Evolutionary conservation across 106 monocot species (phyloP).

Genomic region (Gastrodia elata): DNA sequence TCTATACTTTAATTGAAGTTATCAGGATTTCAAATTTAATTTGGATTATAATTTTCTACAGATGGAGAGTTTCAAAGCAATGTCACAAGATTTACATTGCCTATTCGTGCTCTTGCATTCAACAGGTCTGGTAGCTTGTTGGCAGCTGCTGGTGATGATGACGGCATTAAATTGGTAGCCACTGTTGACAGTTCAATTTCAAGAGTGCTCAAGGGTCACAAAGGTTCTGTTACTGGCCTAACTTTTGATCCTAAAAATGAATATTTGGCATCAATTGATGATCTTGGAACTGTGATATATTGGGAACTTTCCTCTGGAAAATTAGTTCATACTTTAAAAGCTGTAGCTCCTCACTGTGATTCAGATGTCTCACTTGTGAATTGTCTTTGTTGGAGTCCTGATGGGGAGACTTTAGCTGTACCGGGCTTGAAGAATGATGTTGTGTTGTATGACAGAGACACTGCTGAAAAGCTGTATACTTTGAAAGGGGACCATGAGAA

Average conservation of each 20-base stretch:
- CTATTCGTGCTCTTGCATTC: slow-evolving; percentile 77
- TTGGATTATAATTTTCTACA: slow-evolving; percentile 13
- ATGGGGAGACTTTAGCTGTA: slow-evolving; percentile 84
- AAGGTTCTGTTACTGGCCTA: slow-evolving; percentile 63
- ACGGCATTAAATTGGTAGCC: slow-evolving; percentile 94
- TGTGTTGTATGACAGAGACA: slow-evolving; percentile 91
- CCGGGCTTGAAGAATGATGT: slow-evolving; percentile 93
- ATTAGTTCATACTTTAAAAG: slow-evolving; percentile 49
- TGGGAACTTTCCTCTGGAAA: slow-evolving; percentile 90
- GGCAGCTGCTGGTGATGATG: slow-evolving; percentile 96
- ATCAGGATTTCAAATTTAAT: not conserved
- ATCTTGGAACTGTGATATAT: slow-evolving; percentile 64
- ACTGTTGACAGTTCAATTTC: slow-evolving; percentile 84
- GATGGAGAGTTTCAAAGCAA: slow-evolving; percentile 91
- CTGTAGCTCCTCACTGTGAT: slow-evolving; percentile 58
- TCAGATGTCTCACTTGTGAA: slow-evolving; percentile 47
- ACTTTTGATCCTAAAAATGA: slow-evolving; percentile 88
- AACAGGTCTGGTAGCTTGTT: slow-evolving; percentile 83
- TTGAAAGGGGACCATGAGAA: slow-evolving; percentile 86
- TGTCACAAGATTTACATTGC: slow-evolving; percentile 85
- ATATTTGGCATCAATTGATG: slow-evolving; percentile 77
- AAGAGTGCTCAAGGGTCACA: slow-evolving; percentile 86
- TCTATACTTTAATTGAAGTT: not conserved
- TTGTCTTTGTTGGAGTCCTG: slow-evolving; percentile 79
- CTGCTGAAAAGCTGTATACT: slow-evolving; percentile 73